Evolutionary conservation across 768 basidiomycete genomes (phyloP), one percentile per base, ranked within the genome.

Genomic region (Nidularia pulvinata): DNA sequence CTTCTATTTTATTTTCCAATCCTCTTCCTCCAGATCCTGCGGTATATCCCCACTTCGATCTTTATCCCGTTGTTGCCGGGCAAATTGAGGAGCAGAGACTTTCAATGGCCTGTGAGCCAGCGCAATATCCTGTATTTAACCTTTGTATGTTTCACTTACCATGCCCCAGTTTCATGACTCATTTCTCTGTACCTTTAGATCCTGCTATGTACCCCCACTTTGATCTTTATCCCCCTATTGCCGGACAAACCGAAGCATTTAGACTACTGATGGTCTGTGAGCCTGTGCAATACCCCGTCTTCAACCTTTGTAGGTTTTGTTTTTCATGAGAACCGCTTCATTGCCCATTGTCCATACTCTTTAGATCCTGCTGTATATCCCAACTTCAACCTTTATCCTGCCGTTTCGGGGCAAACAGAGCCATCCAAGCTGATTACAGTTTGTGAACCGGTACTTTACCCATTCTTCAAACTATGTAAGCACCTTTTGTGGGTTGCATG

Each of bases 321-420:
- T 19, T 19, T 19, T 1, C 19, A 19, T 19, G 19, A 19, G 19
- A 19, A 9, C 19, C 19, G 19, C 19, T 19, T 19, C 19, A 19
- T 19, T 19, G 19, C 19, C 1, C 19, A 19, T 19, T 19, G 19
- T 19, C 19, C 19, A 19, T 19, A 19, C 19, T 19, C 19, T 19
- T 19, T 19, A 39, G 37, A 39, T n/a, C 37, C 37, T 10, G 37
- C 37, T 10, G 37, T 53, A 7, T 59, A 59, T 46, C 58, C 58
- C 19, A 33, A 56, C 50, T 59, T 59, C 33, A 44, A 56, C 42
- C 37, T 59, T 25, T 59, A 59, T 37, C 55, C 58, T 7, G 9
- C 47, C 3, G 32, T 46, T 10, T 32, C 42, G 36, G 46, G 52
- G 2, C 6, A 14, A 10, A 48, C 39, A 6, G 49, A 33, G 4